Evolutionary conservation across 2,329 filamentous ascomycete species (phyloP).

Genomic region (Graphiopsis chlorocephala): DNA sequence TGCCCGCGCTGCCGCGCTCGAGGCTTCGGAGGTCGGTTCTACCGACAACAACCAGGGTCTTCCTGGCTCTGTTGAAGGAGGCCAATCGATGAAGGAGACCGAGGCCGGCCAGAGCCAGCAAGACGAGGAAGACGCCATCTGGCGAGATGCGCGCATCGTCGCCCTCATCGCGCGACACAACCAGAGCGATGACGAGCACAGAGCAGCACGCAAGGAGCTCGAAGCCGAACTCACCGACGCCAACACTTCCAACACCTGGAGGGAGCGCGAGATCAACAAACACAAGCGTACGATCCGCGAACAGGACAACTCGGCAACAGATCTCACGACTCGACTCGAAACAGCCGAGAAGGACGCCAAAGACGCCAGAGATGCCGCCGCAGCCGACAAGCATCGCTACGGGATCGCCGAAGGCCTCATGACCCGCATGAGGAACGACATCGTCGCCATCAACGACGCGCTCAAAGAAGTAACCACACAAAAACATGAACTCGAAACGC

Average conservation of each 20-base stretch:
- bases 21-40: not conserved
- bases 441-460: not conserved
- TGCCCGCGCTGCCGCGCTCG: not conserved
- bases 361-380: not conserved
- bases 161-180: not conserved
- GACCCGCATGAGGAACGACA: not conserved
- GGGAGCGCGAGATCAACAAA: not conserved
- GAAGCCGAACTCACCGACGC: not conserved
- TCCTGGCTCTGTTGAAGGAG: conserved; percentile 1
- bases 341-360: not conserved
- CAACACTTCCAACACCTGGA: not conserved
- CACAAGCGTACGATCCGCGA: not conserved
- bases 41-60: conserved; percentile 2
- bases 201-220: not conserved
- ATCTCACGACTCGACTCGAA: not conserved
- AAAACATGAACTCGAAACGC: not conserved
- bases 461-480: not conserved
- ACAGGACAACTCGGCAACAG: not conserved
- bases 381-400: not conserved
- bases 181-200: not conserved
- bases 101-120: conserved; percentile 1
- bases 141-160: not conserved
- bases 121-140: not conserved
- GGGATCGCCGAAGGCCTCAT: not conserved
- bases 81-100: not conserved